Conservation (phyloP, 2,329 filamentous ascomycete genomes). For the Diaporthe ampelina region DNA sequence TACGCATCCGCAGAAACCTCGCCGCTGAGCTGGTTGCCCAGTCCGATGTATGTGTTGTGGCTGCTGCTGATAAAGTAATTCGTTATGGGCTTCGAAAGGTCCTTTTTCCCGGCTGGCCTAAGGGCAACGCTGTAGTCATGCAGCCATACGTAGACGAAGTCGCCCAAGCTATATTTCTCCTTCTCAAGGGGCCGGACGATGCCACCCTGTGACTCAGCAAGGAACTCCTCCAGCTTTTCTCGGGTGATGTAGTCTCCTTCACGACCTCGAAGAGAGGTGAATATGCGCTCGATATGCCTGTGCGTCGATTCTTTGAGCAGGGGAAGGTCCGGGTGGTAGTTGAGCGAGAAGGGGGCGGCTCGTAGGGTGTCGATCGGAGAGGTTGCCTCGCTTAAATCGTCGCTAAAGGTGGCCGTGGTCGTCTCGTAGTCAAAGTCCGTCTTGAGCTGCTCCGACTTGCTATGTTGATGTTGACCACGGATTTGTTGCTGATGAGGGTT, state of each 20-base stretch:
- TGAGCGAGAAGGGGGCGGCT: constrained; percentile 28
- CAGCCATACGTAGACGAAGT: constrained; percentile 66
- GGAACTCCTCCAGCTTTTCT: constrained; percentile 61
- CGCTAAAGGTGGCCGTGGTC: constrained; percentile 17
- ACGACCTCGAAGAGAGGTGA: constrained; percentile 58
- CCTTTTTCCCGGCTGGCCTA: constrained; percentile 62
- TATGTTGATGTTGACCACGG: constrained; percentile 22
- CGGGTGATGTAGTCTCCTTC: constrained; percentile 45
- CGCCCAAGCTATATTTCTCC: constrained; percentile 59
- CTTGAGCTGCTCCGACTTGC: constrained; percentile 33
- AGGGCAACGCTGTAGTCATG: constrained; percentile 59
- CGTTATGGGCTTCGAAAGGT: constrained; percentile 78
- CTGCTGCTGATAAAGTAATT: constrained; percentile 97
- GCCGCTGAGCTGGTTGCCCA: constrained; percentile 87
- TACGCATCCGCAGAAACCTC: constrained; percentile 84
- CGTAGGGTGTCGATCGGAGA: constrained; percentile 30
- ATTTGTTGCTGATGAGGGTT: constrained; percentile 23
- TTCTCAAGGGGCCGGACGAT: constrained; percentile 51
- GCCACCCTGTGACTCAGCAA: constrained; percentile 65
- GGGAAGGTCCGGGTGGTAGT: constrained; percentile 47
- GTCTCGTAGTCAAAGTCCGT: constrained; percentile 29
- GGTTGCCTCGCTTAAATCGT: constrained; percentile 13
- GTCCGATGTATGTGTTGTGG: constrained; percentile 90
- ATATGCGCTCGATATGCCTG: constrained; percentile 63
- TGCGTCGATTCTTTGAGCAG: constrained; percentile 64